Percentiles rank a stretch among this genome's conserved stretches.
phyloP scores from a whole-genome alignment of 257 asterid genomes.

The Verbascum thapsus region DNA sequence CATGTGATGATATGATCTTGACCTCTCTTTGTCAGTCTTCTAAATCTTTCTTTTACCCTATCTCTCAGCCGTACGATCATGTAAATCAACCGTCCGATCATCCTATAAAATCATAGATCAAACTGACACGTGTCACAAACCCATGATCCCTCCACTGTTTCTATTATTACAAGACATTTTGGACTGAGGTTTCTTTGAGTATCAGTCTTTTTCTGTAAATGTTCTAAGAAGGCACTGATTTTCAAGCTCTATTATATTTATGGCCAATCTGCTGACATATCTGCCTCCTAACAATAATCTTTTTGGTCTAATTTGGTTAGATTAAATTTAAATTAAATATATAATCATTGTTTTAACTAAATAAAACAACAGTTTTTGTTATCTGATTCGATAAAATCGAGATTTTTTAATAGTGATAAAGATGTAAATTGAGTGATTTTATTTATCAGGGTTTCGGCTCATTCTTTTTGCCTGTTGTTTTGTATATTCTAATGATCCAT shows the following conservation, averaged over 20 bases:
- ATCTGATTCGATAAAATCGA: too few relatives aligned
- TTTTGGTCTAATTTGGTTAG: too few relatives aligned
- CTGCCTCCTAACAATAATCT: background rate
- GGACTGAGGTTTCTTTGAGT: constrained; percentile 19
- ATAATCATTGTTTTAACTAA: too few relatives aligned
- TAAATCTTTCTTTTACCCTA: background rate
- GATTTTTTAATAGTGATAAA: too few relatives aligned
- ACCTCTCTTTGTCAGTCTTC: constrained; percentile 50
- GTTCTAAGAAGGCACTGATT: constrained; percentile 41
- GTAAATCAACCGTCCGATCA: background rate
- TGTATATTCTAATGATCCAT: constrained; percentile 19
- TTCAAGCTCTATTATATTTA: constrained; percentile 34
- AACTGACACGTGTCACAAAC: constrained; percentile 40
- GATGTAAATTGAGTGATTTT: constrained; percentile 15
- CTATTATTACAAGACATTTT: constrained; percentile 31
- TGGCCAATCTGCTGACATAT: constrained; percentile 10
- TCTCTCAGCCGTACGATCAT: constrained; percentile 29
- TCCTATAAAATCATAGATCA: background rate
- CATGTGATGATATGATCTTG: constrained; percentile 63
- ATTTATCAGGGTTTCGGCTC: constrained; percentile 10
- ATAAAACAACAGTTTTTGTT: too few relatives aligned
- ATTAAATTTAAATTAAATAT: too few relatives aligned
- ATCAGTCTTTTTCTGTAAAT: constrained; percentile 16
- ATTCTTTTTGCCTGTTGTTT: constrained; percentile 38
- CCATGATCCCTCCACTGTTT: constrained; percentile 33